A percentile compares a stretch with the other conserved stretches of the same genome.
phyloP scores from a whole-genome alignment of 345 rosid species.

The Carallia pectinifolia region DNA sequence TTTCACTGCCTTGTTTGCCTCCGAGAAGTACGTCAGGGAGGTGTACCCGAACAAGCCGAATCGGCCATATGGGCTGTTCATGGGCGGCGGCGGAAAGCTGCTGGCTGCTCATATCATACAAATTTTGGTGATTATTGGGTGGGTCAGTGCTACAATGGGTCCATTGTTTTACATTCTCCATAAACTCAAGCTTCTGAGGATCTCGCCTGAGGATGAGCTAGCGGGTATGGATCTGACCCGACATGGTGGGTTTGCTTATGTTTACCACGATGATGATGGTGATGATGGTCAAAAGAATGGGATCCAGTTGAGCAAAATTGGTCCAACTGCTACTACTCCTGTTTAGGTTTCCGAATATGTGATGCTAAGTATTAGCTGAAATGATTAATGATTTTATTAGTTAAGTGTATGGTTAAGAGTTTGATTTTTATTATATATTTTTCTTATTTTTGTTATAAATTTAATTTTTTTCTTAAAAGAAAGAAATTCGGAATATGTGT shows the following conservation, averaged over 20 bases:
- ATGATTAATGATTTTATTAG: too few species aligned
- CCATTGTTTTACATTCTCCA: constrained; percentile 58
- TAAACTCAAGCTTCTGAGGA: constrained; percentile 56
- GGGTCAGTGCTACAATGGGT: constrained; percentile 91
- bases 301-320: constrained; percentile 38
- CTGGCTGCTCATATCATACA: constrained; percentile 79
- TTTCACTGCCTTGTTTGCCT: constrained; percentile 79
- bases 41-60: constrained; percentile 41
- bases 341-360: not conserved
- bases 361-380: too few species aligned
- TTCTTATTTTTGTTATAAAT: too few species aligned
- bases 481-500: not conserved
- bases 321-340: constrained; percentile 33
- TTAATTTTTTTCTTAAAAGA: too few species aligned
- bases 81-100: constrained; percentile 88
- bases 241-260: constrained; percentile 88
- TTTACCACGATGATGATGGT: constrained; percentile 50
- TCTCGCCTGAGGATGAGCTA: constrained; percentile 74
- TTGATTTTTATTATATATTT: too few species aligned
- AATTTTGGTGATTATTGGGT: constrained; percentile 61
- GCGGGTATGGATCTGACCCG: constrained; percentile 82
- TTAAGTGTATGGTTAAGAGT: too few species aligned
- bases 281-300: constrained; percentile 42
- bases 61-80: constrained; percentile 61
- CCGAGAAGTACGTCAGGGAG: constrained; percentile 46